phyloP scores from a whole-genome alignment of 148 eudicot species.

The Chenopodium formosanum region DNA sequence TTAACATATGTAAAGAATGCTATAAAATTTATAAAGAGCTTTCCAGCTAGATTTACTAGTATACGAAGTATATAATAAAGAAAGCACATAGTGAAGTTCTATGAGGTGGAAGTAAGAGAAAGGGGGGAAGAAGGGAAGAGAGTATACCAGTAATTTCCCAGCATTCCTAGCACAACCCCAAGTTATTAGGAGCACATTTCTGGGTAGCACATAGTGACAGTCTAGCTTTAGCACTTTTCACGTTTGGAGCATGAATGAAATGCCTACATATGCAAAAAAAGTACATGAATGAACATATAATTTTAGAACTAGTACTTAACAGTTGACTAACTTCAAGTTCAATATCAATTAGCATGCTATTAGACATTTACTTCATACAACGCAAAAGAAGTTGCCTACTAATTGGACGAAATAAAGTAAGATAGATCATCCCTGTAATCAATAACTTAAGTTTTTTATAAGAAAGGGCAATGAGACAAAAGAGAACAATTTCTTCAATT shows the following conservation, averaged over 20 bases:
- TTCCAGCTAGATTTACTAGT: no score
- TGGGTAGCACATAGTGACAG: conserved; percentile 66
- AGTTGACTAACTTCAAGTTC: neutral
- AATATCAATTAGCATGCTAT: neutral
- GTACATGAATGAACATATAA: neutral
- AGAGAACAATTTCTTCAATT: no score
- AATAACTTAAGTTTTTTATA: no score
- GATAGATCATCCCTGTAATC: no score
- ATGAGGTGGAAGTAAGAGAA: neutral
- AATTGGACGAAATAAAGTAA: no score
- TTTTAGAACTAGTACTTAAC: neutral
- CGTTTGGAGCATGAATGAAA: conserved; percentile 83
- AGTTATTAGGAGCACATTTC: conserved; percentile 77
- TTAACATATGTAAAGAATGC: no score
- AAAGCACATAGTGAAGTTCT: neutral
- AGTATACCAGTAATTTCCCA: conserved; percentile 88
- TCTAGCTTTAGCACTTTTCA: conserved; percentile 96
- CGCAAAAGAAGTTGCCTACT: no score
- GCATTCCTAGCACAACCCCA: conserved; percentile 92
- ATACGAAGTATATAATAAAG: no score
- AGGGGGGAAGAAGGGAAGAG: neutral
- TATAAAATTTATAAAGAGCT: no score
- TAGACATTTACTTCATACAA: neutral
- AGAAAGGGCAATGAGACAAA: no score
- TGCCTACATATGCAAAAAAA: conserved; percentile 49